Base-by-base conservation (phyloP, 1,139 yeast genomes). In the Diutina neorugosa region DNA sequence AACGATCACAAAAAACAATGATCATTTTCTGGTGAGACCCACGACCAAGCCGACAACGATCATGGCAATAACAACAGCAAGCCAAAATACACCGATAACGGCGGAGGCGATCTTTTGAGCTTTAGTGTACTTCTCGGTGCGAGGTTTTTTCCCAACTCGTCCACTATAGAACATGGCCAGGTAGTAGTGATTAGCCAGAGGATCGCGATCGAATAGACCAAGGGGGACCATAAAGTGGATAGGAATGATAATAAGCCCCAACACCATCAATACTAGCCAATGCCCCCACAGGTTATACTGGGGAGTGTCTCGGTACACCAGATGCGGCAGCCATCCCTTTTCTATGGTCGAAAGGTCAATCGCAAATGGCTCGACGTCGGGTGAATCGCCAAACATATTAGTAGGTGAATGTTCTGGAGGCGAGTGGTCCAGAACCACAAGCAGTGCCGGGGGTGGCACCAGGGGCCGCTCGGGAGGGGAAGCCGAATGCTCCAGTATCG, bases 31-130 rank as follows among this genome's bases (percentile, higher is more conserved):
- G 20, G 50, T 46, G 14, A 46, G 50, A 6, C 50, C 50, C 23
- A 46, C 50, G 11, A 34, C 50, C 18, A 46, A 34, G 20, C 50
- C 50, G 37, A 46, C 50, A 8, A 34, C 40, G 18, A 46, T 46
- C 50, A 46, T 46, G 8, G 50, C 50, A 3, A 23, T 5, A 8
- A 46, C 50, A 18, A 46, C 27, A 8, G 27, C 50, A 3, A 27
- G 16, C 50, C 50, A 46, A 8, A 7, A 16, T n/a, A 46, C 23
- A 5, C 50, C 50, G 4, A 46, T 7, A 5, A 46, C 37, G n/a
- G 21, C 14, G 41, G 27, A 34, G n/a, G 21, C 40, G 6, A 46
- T 18, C 21, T 46, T 46, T 18, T 46, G 50, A 4, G 21, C n/a
- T 21, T 46, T 46, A 14, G 41, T 9, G 21, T 46, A 46, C 19